phyloP scores from a whole-genome alignment of 208 protist genomes.

The Acanthamoeba healyi region DNA sequence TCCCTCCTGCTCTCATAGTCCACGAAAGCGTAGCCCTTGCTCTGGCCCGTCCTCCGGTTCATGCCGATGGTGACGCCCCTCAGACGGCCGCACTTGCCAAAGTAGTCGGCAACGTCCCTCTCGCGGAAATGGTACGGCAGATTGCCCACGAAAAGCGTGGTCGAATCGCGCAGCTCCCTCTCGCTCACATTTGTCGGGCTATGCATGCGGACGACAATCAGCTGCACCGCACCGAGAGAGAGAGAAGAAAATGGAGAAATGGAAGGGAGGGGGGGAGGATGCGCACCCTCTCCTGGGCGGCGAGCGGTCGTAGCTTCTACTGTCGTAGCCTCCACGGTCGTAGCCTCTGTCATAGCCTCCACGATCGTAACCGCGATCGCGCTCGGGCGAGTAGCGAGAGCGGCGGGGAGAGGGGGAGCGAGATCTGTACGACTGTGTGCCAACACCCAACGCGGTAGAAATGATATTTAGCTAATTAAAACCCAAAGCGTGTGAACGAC shows the following conservation, averaged over 20 bases:
- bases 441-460: no score
- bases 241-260: no score
- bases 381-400: constrained; percentile 3
- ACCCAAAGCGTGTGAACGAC: no score
- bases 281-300: background rate
- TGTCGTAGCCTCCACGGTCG: no score
- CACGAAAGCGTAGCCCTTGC: constrained; percentile 84
- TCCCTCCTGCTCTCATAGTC: constrained; percentile 79
- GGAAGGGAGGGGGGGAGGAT: background rate
- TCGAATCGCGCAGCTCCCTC: constrained; percentile 75
- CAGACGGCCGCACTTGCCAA: constrained; percentile 80
- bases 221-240: no score
- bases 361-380: background rate
- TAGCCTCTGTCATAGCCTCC: constrained; percentile 1
- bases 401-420: constrained; percentile 40
- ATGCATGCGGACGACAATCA: no score
- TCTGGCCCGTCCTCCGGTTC: constrained; percentile 80
- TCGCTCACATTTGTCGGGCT: no score
- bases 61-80: constrained; percentile 80
- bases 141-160: constrained; percentile 85
- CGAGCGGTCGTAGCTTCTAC: constrained; percentile 29
- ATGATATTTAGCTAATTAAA: no score
- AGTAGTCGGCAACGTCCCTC: constrained; percentile 75
- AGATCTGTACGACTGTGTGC: constrained; percentile 71
- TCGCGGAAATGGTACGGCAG: constrained; percentile 82